Evolutionary conservation across 2,329 filamentous ascomycete species (phyloP).

Genomic region (Xylaria sp.): DNA sequence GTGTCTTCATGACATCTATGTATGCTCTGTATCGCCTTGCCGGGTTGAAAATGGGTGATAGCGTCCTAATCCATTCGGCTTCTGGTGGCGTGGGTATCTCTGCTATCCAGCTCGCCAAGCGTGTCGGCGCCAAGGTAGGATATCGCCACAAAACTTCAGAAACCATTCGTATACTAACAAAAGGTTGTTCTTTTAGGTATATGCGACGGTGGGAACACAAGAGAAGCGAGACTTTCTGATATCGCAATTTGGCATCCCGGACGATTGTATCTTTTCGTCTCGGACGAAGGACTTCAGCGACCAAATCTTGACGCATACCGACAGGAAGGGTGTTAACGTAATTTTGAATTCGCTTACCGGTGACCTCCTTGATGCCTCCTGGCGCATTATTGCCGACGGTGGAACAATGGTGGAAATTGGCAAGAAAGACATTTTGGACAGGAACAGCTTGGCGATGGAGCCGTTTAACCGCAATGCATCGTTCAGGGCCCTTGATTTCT

Average conservation of each 20-base stretch:
- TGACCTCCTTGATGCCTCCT: conserved; percentile 40
- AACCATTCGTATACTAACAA: too few species aligned
- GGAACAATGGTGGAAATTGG: conserved; percentile 42
- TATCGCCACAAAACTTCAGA: too few species aligned
- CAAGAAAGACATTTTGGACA: conserved; percentile 39
- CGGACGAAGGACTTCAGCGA: conserved; percentile 47
- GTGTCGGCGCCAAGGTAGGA: conserved; percentile 22
- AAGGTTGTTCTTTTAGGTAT: conserved; percentile 14
- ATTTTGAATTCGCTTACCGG: conserved; percentile 41
- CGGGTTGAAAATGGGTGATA: conserved; percentile 9
- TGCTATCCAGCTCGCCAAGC: conserved; percentile 26
- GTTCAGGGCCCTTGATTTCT: conserved; percentile 38
- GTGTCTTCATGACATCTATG: conserved; percentile 50
- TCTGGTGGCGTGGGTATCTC: conserved; percentile 37
- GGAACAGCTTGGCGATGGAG: conserved; percentile 39
- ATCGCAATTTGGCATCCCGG: conserved; percentile 46
- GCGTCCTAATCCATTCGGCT: conserved; percentile 38
- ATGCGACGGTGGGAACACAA: conserved; percentile 39
- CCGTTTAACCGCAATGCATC: conserved; percentile 40
- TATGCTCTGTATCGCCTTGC: conserved; percentile 47
- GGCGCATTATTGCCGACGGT: conserved; percentile 37
- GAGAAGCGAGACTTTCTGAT: conserved; percentile 46
- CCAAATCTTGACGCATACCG: conserved; percentile 42
- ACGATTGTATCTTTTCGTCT: conserved; percentile 50
- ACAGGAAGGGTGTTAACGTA: conserved; percentile 44